These are phyloP conservation scores for Oenanthe sinensis DNA, from an alignment of 129 eudicot genomes.

Conservation along the genomic window DNA sequence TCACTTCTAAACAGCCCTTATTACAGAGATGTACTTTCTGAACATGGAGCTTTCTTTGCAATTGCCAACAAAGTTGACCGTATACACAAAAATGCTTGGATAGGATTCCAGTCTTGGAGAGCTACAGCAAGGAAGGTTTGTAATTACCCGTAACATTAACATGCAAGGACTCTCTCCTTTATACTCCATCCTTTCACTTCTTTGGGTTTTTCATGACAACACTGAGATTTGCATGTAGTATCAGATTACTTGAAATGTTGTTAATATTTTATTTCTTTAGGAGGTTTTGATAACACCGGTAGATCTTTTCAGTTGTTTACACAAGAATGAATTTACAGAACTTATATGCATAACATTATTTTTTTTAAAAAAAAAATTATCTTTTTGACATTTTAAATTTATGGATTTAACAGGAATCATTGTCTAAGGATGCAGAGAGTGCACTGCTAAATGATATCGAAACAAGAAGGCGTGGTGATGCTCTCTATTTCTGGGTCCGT, in stretches of 20 bases:
- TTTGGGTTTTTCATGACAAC: neutral
- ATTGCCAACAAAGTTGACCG: constrained; percentile 86
- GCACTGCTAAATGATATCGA: constrained; percentile 63
- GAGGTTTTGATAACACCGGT: neutral
- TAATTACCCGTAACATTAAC: neutral
- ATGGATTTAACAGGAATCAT: constrained; percentile 45
- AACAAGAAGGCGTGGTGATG: constrained; percentile 71
- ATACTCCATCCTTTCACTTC: neutral
- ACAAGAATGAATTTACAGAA: neutral
- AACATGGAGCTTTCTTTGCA: constrained; percentile 84
- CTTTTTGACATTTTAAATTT: neutral
- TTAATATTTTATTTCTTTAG: neutral
- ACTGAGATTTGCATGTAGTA: neutral
- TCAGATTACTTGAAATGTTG: neutral
- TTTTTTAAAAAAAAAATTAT: neutral
- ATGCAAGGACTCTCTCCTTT: neutral
- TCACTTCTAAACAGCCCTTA: constrained; percentile 64
- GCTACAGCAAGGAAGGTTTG: constrained; percentile 69
- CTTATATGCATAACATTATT: neutral
- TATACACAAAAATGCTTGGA: constrained; percentile 89
- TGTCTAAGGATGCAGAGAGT: constrained; percentile 67
- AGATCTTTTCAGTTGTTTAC: neutral
- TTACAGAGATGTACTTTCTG: constrained; percentile 75
- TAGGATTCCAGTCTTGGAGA: constrained; percentile 95
- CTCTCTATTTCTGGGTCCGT: constrained; percentile 83